phyloP scores from a whole-genome alignment of 2,329 filamentous ascomycete species.

The Blumeria hordei region DNA sequence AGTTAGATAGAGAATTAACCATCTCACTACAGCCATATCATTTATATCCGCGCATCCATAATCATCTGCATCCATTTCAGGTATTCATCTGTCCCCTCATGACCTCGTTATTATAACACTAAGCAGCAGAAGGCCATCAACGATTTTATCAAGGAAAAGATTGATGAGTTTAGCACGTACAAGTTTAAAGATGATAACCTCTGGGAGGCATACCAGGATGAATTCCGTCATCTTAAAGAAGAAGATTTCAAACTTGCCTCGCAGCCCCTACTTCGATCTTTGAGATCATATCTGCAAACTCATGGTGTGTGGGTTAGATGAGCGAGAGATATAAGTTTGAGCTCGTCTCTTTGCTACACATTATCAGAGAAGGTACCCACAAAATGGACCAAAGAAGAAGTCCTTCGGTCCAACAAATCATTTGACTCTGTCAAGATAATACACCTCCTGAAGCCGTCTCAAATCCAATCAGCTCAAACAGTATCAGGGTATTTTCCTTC shows the following conservation, averaged over 20 bases:
- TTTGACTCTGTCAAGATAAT: neutral
- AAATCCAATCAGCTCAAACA: neutral
- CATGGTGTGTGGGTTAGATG: neutral
- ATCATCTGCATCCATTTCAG: no score
- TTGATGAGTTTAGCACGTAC: neutral
- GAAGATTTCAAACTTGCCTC: neutral
- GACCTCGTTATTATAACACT: no score
- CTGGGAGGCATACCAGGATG: neutral
- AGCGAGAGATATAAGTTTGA: neutral
- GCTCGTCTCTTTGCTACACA: neutral
- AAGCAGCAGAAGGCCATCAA: neutral
- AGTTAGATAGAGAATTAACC: no score
- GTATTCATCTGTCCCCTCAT: no score
- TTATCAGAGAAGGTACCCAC: neutral
- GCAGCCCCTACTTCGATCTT: neutral
- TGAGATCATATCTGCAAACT: neutral
- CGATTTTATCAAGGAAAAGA: neutral
- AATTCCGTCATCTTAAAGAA: neutral
- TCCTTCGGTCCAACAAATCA: neutral
- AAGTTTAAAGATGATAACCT: neutral
- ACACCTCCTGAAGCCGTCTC: neutral
- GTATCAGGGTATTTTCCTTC: neutral
- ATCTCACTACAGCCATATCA: no score
- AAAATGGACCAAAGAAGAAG: neutral
- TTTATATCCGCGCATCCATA: no score